Conservation (phyloP, 2,329 filamentous ascomycete genomes). For the Paradendryphiella salina region DNA sequence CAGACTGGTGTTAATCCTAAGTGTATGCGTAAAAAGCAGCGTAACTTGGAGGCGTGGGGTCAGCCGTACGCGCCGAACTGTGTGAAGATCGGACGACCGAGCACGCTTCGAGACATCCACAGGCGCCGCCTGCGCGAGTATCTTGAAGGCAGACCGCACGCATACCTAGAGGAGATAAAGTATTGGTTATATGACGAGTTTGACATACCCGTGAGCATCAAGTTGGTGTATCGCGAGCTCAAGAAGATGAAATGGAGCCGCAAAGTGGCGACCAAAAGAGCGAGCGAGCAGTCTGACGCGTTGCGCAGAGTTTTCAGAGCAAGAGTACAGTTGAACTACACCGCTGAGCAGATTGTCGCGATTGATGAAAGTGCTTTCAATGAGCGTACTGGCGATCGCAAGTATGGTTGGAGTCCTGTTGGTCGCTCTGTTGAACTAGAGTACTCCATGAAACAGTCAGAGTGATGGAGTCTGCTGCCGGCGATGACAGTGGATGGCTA, state of each 20-base stretch:
- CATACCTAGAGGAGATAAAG: conserved; percentile 12
- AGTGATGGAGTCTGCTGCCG: conserved; percentile 8
- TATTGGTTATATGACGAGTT: conserved; percentile 9
- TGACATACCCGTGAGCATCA: background rate
- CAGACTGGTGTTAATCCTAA: background rate
- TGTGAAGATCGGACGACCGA: too few relatives aligned
- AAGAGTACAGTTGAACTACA: conserved; percentile 5
- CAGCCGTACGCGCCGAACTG: too few relatives aligned
- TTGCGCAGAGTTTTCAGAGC: conserved; percentile 4
- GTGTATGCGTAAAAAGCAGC: too few relatives aligned
- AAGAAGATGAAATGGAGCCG: conserved; percentile 7
- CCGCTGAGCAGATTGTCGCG: conserved; percentile 12
- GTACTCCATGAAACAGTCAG: background rate
- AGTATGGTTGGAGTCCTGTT: conserved; percentile 14
- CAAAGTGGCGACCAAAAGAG: conserved; percentile 6
- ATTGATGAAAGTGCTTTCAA: conserved; percentile 16
- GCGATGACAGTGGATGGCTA: conserved; percentile 16
- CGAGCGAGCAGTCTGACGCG: conserved; percentile 5
- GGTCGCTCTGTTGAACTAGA: background rate
- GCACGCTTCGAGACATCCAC: too few relatives aligned
- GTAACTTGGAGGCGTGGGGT: too few relatives aligned
- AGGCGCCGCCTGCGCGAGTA: too few relatives aligned
- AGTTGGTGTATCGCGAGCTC: background rate
- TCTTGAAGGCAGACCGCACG: conserved; percentile 8
- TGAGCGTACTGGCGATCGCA: conserved; percentile 18